Evolutionary conservation across 1,284 basidiomycete genomes (phyloP).

Genomic region (Cystobasidium pallidum): DNA sequence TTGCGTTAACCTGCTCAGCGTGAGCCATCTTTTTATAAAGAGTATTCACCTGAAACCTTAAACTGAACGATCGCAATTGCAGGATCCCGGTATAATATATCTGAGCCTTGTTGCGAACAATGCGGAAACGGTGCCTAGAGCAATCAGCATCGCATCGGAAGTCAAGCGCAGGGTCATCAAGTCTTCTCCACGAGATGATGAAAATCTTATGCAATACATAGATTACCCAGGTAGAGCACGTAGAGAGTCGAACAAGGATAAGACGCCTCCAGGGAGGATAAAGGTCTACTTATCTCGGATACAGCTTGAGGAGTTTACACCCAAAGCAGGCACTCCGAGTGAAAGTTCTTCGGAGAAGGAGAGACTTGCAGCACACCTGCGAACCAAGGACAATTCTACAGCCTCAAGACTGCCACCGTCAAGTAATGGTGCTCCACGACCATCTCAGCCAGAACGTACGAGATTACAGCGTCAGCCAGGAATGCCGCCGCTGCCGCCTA

Average conservation of each 20-base stretch:
- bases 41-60: neutral
- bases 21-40: neutral
- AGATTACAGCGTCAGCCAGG: slow-evolving; percentile 3
- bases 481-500: slow-evolving; percentile 15
- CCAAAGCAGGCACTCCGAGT: neutral
- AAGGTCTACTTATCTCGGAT: slow-evolving; percentile 43
- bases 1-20: slow-evolving; percentile 32
- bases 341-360: slow-evolving; percentile 19
- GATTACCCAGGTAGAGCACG: slow-evolving; percentile 41
- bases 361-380: slow-evolving; percentile 14
- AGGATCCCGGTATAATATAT: slow-evolving; percentile 40
- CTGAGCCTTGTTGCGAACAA: slow-evolving; percentile 24
- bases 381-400: neutral
- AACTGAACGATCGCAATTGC: neutral
- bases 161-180: slow-evolving; percentile 33
- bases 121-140: slow-evolving; percentile 32
- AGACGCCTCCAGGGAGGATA: slow-evolving; percentile 33
- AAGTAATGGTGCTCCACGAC: neutral
- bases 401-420: neutral
- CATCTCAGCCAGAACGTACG: neutral
- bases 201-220: slow-evolving; percentile 37
- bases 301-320: slow-evolving; percentile 39
- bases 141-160: slow-evolving; percentile 37
- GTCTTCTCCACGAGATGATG: slow-evolving; percentile 9
- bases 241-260: slow-evolving; percentile 25